Evolutionary conservation across 495 filamentous ascomycete species (phyloP).

Genomic region (Cenococcum geophilum): DNA sequence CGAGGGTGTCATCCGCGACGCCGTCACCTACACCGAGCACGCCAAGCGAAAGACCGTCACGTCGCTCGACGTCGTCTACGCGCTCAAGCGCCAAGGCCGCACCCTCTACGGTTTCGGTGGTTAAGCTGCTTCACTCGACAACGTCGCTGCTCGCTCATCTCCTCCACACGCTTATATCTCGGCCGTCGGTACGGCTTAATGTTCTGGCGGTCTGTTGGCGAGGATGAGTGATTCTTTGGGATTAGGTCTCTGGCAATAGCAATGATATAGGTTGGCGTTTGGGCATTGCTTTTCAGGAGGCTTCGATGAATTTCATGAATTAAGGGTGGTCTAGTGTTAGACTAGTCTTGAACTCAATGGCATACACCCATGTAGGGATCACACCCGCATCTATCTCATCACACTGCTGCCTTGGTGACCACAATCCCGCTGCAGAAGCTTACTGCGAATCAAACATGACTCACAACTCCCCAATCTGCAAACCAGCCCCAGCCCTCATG

Average conservation of each 20-base stretch:
- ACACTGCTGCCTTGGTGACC: too few species aligned
- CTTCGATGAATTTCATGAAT: background rate
- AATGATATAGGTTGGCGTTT: background rate
- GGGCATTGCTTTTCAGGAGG: background rate
- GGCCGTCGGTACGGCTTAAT: background rate
- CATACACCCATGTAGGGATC: background rate
- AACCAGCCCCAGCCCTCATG: too few species aligned
- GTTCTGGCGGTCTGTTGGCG: background rate
- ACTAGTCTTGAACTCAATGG: background rate
- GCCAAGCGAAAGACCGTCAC: slow-evolving; percentile 98
- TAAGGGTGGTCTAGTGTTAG: background rate
- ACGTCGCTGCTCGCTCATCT: background rate
- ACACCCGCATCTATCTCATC: background rate
- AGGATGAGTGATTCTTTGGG: background rate
- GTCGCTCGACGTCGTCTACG: slow-evolving; percentile 91
- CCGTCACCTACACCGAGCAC: slow-evolving; percentile 96
- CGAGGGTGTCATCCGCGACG: slow-evolving; percentile 72
- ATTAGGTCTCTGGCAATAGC: background rate
- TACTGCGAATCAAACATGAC: too few species aligned
- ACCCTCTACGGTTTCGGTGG: slow-evolving; percentile 97
- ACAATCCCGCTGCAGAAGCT: too few species aligned
- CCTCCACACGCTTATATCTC: background rate
- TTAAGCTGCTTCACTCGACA: slow-evolving; percentile 45
- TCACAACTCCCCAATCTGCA: too few species aligned
- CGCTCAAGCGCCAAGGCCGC: slow-evolving; percentile 89